Evolutionary conservation across 768 basidiomycete genomes (phyloP), one percentile per base, ranked within the genome.

Genomic region (Rhodotorula sphaerocarpa): DNA sequence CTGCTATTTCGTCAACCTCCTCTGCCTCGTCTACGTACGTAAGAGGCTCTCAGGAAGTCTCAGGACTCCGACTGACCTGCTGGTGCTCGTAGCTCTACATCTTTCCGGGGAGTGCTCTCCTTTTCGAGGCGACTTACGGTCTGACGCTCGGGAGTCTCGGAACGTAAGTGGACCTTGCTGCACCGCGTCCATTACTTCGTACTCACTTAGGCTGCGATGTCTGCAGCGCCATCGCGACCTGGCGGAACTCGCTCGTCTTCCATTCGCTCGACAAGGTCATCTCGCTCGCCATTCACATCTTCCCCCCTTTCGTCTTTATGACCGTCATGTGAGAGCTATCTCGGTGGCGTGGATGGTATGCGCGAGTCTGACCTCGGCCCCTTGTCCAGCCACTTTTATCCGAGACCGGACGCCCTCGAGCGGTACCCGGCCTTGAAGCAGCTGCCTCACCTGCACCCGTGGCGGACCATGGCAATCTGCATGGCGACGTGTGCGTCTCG

Each of bases 171-270:
- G 15, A 7, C 16, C 23, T 23, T 20, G 28, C n/a, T 3, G 4
- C 6, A 4, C 27, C 41, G 27, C 27, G 15, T 28, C 3, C 11
- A 10, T 12, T 1, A 2, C 25, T 3, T 20, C 55, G 76, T 75
- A 91, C 0, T 82, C 87, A 0, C 81, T 95, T 18, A 50, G 15
- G 18, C 16, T 10, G 28, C 28, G 15, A 1, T 18, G 12, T 2
- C 18, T 15, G 1, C 62, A 89, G 87, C 55, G 92, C 93, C 0
- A 91, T 97, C 52, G 88, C 96, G 70, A 96, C 93, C 15, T 99
- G 95, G 95, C 82, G 95, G 64, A 99, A 99, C 73, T 92, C 89
- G 68, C 83, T 99, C 28, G 95, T 99, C 5, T 99, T 99, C 78
- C 95, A 99, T 72, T 91, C 93, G 72, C 81, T 84, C 58, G 95